These are phyloP conservation scores for Fusarium sp. DNA, from an alignment of 2,329 filamentous ascomycete genomes.

Conservation along the genomic window DNA sequence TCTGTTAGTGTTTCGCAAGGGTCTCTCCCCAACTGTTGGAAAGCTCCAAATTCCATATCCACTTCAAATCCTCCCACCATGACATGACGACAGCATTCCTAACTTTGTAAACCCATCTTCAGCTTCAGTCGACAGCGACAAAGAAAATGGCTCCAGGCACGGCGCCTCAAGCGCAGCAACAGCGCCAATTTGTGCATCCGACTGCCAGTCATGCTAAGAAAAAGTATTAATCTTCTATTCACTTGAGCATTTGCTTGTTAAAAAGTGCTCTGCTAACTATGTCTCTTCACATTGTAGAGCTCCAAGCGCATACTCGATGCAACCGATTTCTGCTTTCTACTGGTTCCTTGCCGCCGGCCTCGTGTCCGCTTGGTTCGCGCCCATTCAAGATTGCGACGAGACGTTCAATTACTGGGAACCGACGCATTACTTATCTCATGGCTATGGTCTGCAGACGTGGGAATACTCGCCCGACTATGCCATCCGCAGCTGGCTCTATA, in stretches of 20 bases:
- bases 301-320: conserved; percentile 70
- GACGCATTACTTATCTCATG: conserved; percentile 91
- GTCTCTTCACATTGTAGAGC: conserved; percentile 26
- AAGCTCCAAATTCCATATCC: conserved; percentile 37
- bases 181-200: conserved; percentile 60
- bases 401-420: conserved; percentile 99
- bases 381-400: conserved; percentile 98
- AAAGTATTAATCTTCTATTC: conserved; percentile 52
- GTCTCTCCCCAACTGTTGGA: conserved; percentile 46
- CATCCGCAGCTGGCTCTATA: conserved; percentile 95
- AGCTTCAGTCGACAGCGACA: conserved; percentile 25
- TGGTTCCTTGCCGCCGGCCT: conserved; percentile 79
- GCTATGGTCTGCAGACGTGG: conserved; percentile 96
- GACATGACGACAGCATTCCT: conserved; percentile 44
- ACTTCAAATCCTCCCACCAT: conserved; percentile 34
- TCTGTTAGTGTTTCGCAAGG: conserved; percentile 11
- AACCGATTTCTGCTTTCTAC: conserved; percentile 82
- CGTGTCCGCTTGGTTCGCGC: conserved; percentile 82
- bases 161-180: conserved; percentile 44
- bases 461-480: conserved; percentile 96
- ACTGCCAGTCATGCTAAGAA: conserved; percentile 63
- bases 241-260: background rate
- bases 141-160: conserved; percentile 57
- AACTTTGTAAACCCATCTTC: conserved; percentile 36
- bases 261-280: conserved; percentile 22